Conservation (phyloP, 352 stramenopile genomes). For the Blastocystis sp. region DNA sequence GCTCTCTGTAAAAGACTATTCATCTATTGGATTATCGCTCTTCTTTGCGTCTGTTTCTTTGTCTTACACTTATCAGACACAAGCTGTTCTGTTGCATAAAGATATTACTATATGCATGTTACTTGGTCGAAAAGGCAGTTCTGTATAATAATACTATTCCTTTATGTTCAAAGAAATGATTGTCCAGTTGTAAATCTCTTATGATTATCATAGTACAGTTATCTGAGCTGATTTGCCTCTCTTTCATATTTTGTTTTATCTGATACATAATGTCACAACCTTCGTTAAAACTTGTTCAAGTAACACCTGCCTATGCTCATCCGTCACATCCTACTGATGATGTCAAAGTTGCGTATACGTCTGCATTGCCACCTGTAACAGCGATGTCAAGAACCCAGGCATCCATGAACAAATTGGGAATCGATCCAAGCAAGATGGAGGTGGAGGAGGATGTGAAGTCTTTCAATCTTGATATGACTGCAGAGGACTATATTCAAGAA, state of each 20-base stretch:
- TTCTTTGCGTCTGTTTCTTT: too few relatives aligned
- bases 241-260: conserved; percentile 16
- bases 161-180: too few relatives aligned
- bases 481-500: conserved; percentile 57
- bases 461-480: conserved; percentile 39
- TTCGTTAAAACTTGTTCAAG: background rate
- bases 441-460: conserved; percentile 15
- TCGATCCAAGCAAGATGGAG: conserved; percentile 37
- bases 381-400: conserved; percentile 46
- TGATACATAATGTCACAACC: background rate
- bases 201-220: background rate
- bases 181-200: background rate
- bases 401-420: conserved; percentile 42
- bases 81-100: too few relatives aligned
- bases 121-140: too few relatives aligned
- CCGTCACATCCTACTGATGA: background rate
- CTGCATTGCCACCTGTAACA: background rate
- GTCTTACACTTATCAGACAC: too few relatives aligned
- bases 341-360: conserved; percentile 25
- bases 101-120: too few relatives aligned
- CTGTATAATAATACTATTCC: too few relatives aligned
- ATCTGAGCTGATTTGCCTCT: background rate
- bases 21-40: too few relatives aligned
- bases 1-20: too few relatives aligned
- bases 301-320: conserved; percentile 20